These are phyloP conservation scores for Daldinia childiae DNA, from an alignment of 495 filamentous ascomycete species.

Conservation along the genomic window DNA sequence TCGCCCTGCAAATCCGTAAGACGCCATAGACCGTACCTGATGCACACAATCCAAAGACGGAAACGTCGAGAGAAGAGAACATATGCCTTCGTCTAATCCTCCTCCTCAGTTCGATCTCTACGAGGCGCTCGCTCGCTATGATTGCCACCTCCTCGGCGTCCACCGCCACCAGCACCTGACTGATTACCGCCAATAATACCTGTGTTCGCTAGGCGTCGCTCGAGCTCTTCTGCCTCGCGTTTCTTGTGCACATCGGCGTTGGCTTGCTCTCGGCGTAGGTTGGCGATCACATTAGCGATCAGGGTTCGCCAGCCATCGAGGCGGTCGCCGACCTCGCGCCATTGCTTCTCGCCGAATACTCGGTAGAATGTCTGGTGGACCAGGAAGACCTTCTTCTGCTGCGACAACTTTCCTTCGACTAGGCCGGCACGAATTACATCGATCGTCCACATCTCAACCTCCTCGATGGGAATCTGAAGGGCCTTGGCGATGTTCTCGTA, in stretches of 20 bases:
- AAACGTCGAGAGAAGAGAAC: constrained; percentile 26
- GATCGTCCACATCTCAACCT: constrained; percentile 98
- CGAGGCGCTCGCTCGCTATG: constrained; percentile 42
- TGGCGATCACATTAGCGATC: constrained; percentile 75
- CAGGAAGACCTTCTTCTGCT: constrained; percentile 89
- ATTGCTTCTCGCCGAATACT: constrained; percentile 97
- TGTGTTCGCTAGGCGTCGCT: constrained; percentile 61
- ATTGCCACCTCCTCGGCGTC: constrained; percentile 44
- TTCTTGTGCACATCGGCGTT: constrained; percentile 67
- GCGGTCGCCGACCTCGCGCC: constrained; percentile 88
- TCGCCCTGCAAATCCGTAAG: constrained; percentile 29
- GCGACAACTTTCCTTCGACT: constrained; percentile 92
- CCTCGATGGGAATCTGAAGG: constrained; percentile 78
- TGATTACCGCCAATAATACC: constrained; percentile 45
- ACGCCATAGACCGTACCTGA: constrained; percentile 32
- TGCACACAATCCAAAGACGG: constrained; percentile 33
- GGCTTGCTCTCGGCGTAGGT: constrained; percentile 80
- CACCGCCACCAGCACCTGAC: constrained; percentile 35
- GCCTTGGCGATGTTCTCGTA: constrained; percentile 84
- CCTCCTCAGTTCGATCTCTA: constrained; percentile 58
- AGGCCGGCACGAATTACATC: constrained; percentile 95
- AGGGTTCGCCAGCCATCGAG: constrained; percentile 89
- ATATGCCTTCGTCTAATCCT: constrained; percentile 51
- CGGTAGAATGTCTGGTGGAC: constrained; percentile 94
- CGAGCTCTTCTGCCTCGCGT: constrained; percentile 66